Base-by-base conservation (phyloP, 2,329 filamentous ascomycete genomes). In the Amphichorda felina region DNA sequence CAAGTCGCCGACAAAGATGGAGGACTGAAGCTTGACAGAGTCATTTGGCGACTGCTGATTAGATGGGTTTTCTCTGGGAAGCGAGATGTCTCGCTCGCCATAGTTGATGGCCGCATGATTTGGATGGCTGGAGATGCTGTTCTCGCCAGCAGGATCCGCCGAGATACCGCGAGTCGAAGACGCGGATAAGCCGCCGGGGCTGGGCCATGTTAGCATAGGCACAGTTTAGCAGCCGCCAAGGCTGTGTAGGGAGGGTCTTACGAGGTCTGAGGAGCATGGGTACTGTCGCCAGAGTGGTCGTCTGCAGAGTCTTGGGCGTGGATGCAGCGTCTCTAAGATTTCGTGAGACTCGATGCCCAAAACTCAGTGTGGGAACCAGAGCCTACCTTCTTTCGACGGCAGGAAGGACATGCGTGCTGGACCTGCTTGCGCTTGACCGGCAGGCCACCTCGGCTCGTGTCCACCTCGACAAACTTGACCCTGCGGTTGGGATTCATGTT, bases 351-450 rank as follows among this genome's bases (percentile, higher is more conserved):
- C 16, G 16, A 33, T 9, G 33, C n/a, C n/a, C n/a, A n/a, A n/a
- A n/a, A 18, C 27, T 14, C 10, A 15, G 30, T 21, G 15, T 6
- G 19, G 8, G n/a, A 14, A 14, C 4, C 13, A 7, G 11, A 5
- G 9, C 49, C 32, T 34, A 69, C 68, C 60, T 75, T 75, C 41
- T 66, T 66, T 33, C 63, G 66, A 4, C 72, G 66, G 43, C 73
- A 78, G 2, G 57, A 53, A 0, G 61, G 57, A 41, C 73, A 78
- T 4, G 73, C 73, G 21, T 75, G 70, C 38, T 66, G 63, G 16
- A 74, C 70, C 46, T 77, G 73, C 43, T 72, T 72, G 34, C 72
- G 58, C 55, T 78, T 78, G 37, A 72, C 57, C 4, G 71, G 71
- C 39, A 75, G 52, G 14, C 70, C 71, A 32, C 57, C 57, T 13